Conservation (phyloP, 2,329 filamentous ascomycete species). For the Penicillium italicum region DNA sequence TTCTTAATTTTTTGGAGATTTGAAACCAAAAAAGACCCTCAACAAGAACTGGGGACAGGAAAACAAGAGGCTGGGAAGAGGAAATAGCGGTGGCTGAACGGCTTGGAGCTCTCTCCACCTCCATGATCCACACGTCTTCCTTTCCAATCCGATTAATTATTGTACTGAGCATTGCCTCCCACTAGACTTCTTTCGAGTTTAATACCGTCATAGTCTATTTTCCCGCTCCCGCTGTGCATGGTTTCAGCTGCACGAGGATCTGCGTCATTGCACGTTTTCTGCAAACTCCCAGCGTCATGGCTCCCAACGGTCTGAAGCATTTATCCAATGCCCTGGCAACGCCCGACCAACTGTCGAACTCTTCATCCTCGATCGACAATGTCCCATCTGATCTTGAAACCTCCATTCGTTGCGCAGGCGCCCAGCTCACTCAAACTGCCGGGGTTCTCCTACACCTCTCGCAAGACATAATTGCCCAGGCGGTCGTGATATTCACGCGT, state of each 20-base stretch:
- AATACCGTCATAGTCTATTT: neutral
- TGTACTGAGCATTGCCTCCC: neutral
- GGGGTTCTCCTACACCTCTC: conserved; percentile 74
- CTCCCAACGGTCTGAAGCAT: conserved; percentile 30
- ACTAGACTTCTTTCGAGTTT: conserved; percentile 3
- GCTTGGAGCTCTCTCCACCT: conserved; percentile 12
- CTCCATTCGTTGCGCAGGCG: conserved; percentile 45
- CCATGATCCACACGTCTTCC: conserved; percentile 23
- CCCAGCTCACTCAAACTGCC: conserved; percentile 46
- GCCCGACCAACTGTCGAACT: conserved; percentile 43
- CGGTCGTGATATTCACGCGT: conserved; percentile 75
- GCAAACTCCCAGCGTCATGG: conserved; percentile 20
- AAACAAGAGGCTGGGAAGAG: conserved; percentile 24
- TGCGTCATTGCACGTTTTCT: conserved; percentile 15
- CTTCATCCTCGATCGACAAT: conserved; percentile 44
- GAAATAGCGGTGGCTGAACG: conserved; percentile 38
- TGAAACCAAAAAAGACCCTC: neutral
- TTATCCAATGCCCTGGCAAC: conserved; percentile 47
- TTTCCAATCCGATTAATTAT: conserved; percentile 9
- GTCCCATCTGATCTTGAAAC: conserved; percentile 41
- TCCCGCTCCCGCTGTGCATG: conserved; percentile 9
- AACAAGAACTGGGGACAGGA: conserved; percentile 12
- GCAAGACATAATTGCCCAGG: conserved; percentile 80
- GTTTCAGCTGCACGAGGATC: conserved; percentile 10
- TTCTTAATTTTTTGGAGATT: conserved; percentile 1